Evolutionary conservation across 148 eudicot genomes (phyloP), one percentile per base, ranked within the genome.

Genomic region (Rhododendron henanense): DNA sequence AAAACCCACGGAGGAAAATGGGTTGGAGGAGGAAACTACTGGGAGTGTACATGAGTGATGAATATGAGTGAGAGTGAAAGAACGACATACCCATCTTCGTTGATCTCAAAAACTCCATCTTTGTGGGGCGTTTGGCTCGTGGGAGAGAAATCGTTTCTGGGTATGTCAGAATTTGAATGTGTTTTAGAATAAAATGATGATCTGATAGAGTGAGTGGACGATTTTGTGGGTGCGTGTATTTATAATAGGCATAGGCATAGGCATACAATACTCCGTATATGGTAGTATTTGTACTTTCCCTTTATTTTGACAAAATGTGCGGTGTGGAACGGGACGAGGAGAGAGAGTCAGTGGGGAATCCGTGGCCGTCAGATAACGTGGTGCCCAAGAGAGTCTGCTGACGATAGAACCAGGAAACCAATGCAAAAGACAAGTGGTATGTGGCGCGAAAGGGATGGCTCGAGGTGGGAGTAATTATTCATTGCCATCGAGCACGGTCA

Each of bases 21-120:
- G 86, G 81, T 84, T 53, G 35, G 69, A 84, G 51, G 50, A 84
- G 81, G 15, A 84, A 84, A 75, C 76, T 78, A 23, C 28, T 6
- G 2, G 73, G 33, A 7, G 21, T 1, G 37, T 15, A 2, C 82
- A 78, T 41, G 16, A 44, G 18, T 18, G 67, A 76, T 33, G 67
- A 55, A 51, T 2, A 37, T 1, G 71, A 78, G 3, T 41, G 57
- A 73, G 86, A 45, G 37, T 44, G 53, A 7, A 83, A 61, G 48
- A 44, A 37, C 15, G 69, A 81, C 83, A 18, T 81, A 55, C 83
- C 83, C 83, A 8, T 81, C 45, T 35, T 81, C 47, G 67, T 5
- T 16, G 44, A 7, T 55, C 9, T 33, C 19, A 33, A 59, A 51
- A 80, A 14, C 5, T 80, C 82, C 82, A 51, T 80, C 18, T 80